A percentile compares a stretch with the other conserved stretches of the same genome.
Evolutionary conservation across 177 flowering plant species (phyloP).

Genomic region (Telopea speciosissima): DNA sequence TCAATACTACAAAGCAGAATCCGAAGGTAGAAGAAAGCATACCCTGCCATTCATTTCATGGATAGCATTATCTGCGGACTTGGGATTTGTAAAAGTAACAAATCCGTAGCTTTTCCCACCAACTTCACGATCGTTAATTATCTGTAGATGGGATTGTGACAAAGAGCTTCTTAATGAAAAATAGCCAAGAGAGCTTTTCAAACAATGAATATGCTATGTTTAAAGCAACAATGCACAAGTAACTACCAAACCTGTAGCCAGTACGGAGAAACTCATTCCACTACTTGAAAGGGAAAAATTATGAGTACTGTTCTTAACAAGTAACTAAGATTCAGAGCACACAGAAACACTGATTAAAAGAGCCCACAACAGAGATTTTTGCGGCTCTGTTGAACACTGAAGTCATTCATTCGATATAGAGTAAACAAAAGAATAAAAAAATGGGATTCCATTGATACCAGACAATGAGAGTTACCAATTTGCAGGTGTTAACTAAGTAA

Average conservation of each 20-base stretch:
- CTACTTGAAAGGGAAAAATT: no score
- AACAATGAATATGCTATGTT: neutral
- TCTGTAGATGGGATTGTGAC: slow-evolving; percentile 33
- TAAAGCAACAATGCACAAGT: neutral
- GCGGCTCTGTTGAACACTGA: no score
- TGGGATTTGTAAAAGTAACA: slow-evolving; percentile 83
- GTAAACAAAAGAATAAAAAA: no score
- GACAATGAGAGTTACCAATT: neutral
- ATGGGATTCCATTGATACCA: neutral
- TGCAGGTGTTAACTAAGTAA: no score
- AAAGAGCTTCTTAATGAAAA: neutral
- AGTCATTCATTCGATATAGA: no score
- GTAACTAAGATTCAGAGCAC: no score
- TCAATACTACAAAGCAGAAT: neutral
- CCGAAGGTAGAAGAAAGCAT: slow-evolving; percentile 15
- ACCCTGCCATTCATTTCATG: slow-evolving; percentile 91
- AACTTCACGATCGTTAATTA: slow-evolving; percentile 60
- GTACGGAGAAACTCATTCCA: no score
- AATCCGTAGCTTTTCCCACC: slow-evolving; percentile 95
- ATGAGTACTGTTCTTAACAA: no score
- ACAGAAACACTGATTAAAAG: no score
- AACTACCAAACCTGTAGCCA: no score
- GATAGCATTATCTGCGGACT: slow-evolving; percentile 77
- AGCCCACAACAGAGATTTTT: no score
- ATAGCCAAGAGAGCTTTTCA: neutral